A percentile compares a stretch with the other conserved stretches of the same genome.
Evolutionary conservation across 495 filamentous ascomycete species (phyloP).

Genomic region (Haplographium delicatum): DNA sequence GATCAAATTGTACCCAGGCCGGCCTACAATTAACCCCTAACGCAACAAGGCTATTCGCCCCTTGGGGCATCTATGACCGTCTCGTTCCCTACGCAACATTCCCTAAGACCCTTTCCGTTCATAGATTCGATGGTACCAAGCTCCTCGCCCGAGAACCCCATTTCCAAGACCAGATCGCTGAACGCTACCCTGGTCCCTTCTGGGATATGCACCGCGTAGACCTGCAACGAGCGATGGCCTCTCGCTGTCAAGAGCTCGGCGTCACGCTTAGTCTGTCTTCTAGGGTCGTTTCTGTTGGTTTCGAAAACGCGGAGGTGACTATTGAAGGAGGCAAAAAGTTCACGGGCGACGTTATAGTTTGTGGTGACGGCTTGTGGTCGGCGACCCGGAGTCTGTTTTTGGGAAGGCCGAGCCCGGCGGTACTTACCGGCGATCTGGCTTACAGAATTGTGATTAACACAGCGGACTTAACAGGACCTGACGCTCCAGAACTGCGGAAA

Average conservation of each 20-base stretch:
- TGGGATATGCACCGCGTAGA: slow-evolving; percentile 52
- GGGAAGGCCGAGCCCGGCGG: slow-evolving; percentile 35
- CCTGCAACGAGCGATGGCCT: slow-evolving; percentile 41
- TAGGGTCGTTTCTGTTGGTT: slow-evolving; percentile 34
- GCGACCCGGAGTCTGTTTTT: slow-evolving; percentile 40
- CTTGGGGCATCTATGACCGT: slow-evolving; percentile 46
- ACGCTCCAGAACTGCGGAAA: slow-evolving; percentile 36
- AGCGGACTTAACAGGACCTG: slow-evolving; percentile 41
- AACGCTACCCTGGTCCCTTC: slow-evolving; percentile 46
- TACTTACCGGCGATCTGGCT: slow-evolving; percentile 55
- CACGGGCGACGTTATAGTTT: slow-evolving; percentile 46
- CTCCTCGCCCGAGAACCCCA: slow-evolving; percentile 46
- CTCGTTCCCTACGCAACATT: slow-evolving; percentile 43
- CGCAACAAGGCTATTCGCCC: slow-evolving; percentile 44
- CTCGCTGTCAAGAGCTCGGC: slow-evolving; percentile 34
- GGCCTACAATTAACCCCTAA: slow-evolving; percentile 57
- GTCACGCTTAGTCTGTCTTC: slow-evolving; percentile 33
- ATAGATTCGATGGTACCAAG: slow-evolving; percentile 50
- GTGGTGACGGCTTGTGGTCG: slow-evolving; percentile 53
- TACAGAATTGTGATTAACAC: slow-evolving; percentile 52
- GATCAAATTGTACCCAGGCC: slow-evolving; percentile 26
- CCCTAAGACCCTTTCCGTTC: slow-evolving; percentile 50
- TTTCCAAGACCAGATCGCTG: slow-evolving; percentile 38
- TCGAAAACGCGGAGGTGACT: slow-evolving; percentile 30
- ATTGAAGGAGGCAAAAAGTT: slow-evolving; percentile 32